Conservation (phyloP, 768 basidiomycete species). For the Russula dissimulans region DNA sequence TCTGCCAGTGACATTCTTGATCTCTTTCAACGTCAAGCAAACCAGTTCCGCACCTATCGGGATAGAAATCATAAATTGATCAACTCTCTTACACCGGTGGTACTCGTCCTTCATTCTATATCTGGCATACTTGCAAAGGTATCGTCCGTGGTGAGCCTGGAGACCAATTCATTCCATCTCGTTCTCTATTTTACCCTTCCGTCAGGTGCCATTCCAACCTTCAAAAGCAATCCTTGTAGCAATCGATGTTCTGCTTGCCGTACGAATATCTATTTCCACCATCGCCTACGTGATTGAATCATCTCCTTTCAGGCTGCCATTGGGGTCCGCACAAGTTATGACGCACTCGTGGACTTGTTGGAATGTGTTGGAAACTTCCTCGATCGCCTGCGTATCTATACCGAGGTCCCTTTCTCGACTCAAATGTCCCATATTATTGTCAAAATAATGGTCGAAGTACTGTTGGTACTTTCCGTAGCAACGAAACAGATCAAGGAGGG, state of each 20-base stretch:
- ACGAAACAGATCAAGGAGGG: background rate
- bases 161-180: no score
- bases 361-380: background rate
- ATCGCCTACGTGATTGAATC: no score
- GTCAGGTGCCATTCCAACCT: background rate
- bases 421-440: background rate
- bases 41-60: background rate
- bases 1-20: background rate
- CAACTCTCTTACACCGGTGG: background rate
- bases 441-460: background rate
- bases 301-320: background rate
- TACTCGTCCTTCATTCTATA: background rate
- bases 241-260: background rate
- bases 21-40: background rate
- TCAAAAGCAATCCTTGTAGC: background rate
- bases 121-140: background rate
- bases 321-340: background rate
- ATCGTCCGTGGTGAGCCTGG: background rate
- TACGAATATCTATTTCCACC: background rate
- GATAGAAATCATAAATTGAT: background rate
- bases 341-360: background rate
- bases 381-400: background rate
- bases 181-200: background rate
- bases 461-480: background rate
- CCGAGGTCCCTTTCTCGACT: background rate